phyloP scores from a whole-genome alignment of 2,329 filamentous ascomycete species.

The Scedosporium boydii region DNA sequence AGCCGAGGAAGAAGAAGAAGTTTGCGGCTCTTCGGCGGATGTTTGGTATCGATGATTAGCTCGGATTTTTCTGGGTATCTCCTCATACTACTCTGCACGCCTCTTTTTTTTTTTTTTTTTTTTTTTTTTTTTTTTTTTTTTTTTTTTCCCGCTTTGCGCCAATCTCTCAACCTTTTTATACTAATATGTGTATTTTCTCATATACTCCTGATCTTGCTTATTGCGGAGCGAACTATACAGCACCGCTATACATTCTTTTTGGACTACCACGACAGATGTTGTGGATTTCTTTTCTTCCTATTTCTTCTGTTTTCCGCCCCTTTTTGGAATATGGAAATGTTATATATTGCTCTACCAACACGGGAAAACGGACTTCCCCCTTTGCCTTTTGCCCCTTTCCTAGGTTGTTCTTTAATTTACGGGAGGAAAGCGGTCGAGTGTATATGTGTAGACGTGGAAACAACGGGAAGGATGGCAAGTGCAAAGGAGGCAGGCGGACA shows the following conservation, averaged over 20 bases:
- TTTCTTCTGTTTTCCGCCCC: neutral
- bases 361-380: too few relatives aligned
- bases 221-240: too few relatives aligned
- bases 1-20: slow-evolving; percentile 49
- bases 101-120: neutral
- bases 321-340: neutral
- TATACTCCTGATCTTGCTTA: too few relatives aligned
- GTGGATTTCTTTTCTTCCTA: slow-evolving; percentile 4
- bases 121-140: neutral
- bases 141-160: neutral
- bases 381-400: too few relatives aligned
- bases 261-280: neutral
- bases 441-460: too few relatives aligned
- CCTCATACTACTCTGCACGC: neutral
- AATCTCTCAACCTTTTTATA: too few relatives aligned
- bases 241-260: too few relatives aligned
- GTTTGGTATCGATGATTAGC: slow-evolving; percentile 43
- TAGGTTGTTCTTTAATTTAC: too few relatives aligned
- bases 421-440: too few relatives aligned
- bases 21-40: slow-evolving; percentile 57
- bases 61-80: neutral
- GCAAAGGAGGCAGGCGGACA: neutral
- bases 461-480: too few relatives aligned
- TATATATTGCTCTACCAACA: neutral
- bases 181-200: too few relatives aligned